phyloP scores from a whole-genome alignment of 2,329 filamentous ascomycete species.

The Beauveria varroae region DNA sequence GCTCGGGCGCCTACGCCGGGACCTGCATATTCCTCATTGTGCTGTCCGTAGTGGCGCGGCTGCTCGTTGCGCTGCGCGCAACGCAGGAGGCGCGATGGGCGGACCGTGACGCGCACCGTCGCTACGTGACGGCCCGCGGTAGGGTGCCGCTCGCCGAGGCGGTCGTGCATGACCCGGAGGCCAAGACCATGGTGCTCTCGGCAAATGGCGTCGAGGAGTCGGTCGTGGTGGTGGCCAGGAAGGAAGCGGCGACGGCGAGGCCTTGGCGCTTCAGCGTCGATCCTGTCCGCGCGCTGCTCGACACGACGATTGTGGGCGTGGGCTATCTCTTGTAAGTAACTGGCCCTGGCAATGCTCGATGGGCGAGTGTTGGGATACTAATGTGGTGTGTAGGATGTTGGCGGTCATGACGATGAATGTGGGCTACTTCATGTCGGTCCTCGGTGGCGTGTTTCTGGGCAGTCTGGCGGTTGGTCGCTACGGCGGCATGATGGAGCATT shows the following conservation, averaged over 20 bases:
- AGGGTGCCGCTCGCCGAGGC: conserved; percentile 51
- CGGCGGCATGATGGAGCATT: conserved; percentile 40
- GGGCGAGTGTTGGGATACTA: not conserved
- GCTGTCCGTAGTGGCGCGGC: conserved; percentile 62
- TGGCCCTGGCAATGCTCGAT: not conserved
- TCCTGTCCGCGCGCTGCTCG: conserved; percentile 61
- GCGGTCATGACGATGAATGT: conserved; percentile 87
- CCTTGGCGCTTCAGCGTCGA: conserved; percentile 82
- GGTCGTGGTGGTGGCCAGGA: conserved; percentile 63
- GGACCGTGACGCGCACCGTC: conserved; percentile 62
- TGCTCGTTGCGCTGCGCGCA: conserved; percentile 64
- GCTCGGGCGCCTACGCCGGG: conserved; percentile 67
- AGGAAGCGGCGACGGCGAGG: conserved; percentile 38
- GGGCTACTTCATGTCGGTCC: conserved; percentile 75
- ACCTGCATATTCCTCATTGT: conserved; percentile 87
- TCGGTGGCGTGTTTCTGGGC: conserved; percentile 76
- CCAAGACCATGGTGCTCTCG: conserved; percentile 59
- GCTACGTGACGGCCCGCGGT: conserved; percentile 69
- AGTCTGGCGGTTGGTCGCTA: conserved; percentile 75
- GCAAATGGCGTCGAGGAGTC: conserved; percentile 76
- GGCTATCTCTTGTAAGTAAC: conserved; percentile 75
- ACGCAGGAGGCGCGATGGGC: conserved; percentile 58
- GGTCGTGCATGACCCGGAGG: conserved; percentile 50
- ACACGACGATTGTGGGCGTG: conserved; percentile 65
- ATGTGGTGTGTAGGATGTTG: conserved; percentile 62